Evolutionary conservation across 2,329 filamentous ascomycete genomes (phyloP).

Genomic region (Penicillium sp.): DNA sequence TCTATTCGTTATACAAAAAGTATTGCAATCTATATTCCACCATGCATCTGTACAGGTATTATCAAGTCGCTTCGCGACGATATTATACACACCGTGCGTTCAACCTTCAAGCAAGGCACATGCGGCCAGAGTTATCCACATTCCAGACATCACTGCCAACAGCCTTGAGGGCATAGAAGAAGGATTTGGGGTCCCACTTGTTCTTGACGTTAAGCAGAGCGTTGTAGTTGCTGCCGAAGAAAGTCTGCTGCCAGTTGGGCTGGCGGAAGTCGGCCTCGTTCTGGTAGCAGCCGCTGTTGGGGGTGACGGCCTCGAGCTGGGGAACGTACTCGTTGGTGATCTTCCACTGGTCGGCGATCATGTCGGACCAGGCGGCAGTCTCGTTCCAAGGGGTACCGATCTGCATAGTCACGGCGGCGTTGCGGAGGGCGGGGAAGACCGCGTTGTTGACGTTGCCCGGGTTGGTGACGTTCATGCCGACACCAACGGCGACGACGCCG

Average conservation of each 20-base stretch:
- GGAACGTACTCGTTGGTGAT: slow-evolving; percentile 47
- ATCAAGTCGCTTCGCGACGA: background rate
- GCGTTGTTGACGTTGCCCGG: slow-evolving; percentile 42
- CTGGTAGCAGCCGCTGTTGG: slow-evolving; percentile 44
- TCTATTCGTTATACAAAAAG: background rate
- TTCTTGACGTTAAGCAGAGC: slow-evolving; percentile 41
- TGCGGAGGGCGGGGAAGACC: slow-evolving; percentile 44
- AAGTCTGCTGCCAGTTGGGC: slow-evolving; percentile 43
- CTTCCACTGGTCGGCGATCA: slow-evolving; percentile 38
- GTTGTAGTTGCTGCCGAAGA: slow-evolving; percentile 47
- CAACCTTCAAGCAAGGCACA: slow-evolving; percentile 26
- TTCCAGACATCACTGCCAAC: slow-evolving; percentile 44
- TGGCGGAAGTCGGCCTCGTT: slow-evolving; percentile 49
- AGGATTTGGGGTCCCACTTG: slow-evolving; percentile 44
- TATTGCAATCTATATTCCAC: background rate
- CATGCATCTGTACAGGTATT: background rate
- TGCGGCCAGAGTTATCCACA: slow-evolving; percentile 30
- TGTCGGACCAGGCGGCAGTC: slow-evolving; percentile 40
- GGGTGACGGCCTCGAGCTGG: slow-evolving; percentile 42
- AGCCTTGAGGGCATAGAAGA: slow-evolving; percentile 46
- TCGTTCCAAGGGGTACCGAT: slow-evolving; percentile 41
- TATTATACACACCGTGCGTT: background rate
- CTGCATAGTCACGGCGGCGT: slow-evolving; percentile 41
- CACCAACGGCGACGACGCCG: slow-evolving; percentile 40
- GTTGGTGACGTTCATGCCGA: slow-evolving; percentile 43